These are phyloP conservation scores for Logfia minima DNA, from an alignment of 129 eudicot species.

Conservation along the genomic window DNA sequence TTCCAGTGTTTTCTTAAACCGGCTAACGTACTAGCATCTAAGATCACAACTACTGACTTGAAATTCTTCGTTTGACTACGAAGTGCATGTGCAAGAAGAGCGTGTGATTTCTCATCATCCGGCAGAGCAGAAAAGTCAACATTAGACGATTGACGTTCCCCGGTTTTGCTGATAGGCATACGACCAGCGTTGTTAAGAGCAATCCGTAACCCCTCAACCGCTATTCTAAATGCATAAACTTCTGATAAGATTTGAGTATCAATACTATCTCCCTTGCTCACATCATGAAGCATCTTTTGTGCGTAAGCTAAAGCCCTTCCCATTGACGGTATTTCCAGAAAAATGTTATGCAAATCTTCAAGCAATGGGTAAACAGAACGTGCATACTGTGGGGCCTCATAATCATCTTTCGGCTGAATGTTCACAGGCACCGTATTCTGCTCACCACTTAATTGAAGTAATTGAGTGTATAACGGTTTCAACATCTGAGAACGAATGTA, in stretches of 20 bases:
- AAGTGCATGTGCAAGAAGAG: slow-evolving; percentile 78
- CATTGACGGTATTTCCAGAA: slow-evolving; percentile 63
- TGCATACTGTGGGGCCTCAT: slow-evolving; percentile 74
- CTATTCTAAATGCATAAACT: slow-evolving; percentile 65
- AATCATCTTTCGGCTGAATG: slow-evolving; percentile 48
- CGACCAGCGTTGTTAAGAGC: slow-evolving; percentile 75
- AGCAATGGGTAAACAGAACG: slow-evolving; percentile 71
- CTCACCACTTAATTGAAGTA: slow-evolving; percentile 37
- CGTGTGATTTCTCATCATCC: slow-evolving; percentile 72
- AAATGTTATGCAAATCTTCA: slow-evolving; percentile 59
- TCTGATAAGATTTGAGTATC: slow-evolving; percentile 53
- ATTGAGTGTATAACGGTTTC: slow-evolving; percentile 41
- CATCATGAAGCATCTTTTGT: slow-evolving; percentile 74
- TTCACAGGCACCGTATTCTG: slow-evolving; percentile 13
- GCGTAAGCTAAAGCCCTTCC: slow-evolving; percentile 67
- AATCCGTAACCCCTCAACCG: slow-evolving; percentile 87
- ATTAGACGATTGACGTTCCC: slow-evolving; percentile 10
- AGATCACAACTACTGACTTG: slow-evolving; percentile 70
- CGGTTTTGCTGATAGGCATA: slow-evolving; percentile 40
- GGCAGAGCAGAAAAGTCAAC: slow-evolving; percentile 58
- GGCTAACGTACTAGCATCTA: slow-evolving; percentile 69
- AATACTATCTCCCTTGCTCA: slow-evolving; percentile 57
- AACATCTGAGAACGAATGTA: slow-evolving; percentile 45
- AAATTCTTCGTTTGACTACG: slow-evolving; percentile 63
- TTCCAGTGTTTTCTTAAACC: slow-evolving; percentile 86